phyloP scores from a whole-genome alignment of 345 rosid species.

The Euphorbia peplus region DNA sequence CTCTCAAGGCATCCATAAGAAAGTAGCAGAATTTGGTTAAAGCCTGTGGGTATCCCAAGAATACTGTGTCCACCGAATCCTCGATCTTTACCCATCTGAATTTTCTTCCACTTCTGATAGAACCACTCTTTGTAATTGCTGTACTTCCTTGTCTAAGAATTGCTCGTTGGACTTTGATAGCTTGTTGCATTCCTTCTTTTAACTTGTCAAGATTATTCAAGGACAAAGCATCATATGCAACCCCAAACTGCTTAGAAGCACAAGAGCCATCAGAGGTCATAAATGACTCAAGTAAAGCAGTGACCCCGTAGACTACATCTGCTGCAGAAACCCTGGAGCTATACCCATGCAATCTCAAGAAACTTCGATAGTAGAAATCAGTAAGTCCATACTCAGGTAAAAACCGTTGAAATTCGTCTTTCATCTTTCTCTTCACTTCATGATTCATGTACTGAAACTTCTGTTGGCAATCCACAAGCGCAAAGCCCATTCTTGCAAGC shows the following conservation, averaged over 20 bases:
- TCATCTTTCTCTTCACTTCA: conserved; percentile 85
- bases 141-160: conserved; percentile 93
- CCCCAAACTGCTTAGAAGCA: conserved; percentile 91
- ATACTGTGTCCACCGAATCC: conserved; percentile 66
- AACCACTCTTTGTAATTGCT: conserved; percentile 77
- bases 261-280: conserved; percentile 65
- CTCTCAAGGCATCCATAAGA: conserved; percentile 93
- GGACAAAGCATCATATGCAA: conserved; percentile 88
- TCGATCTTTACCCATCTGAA: conserved; percentile 96
- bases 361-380: conserved; percentile 84
- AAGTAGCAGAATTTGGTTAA: conserved; percentile 92
- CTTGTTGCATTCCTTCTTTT: conserved; percentile 86
- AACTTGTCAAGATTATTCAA: conserved; percentile 69
- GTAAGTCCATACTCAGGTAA: conserved; percentile 86
- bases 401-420: conserved; percentile 77
- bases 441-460: conserved; percentile 93
- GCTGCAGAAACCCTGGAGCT: conserved; percentile 96
- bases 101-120: conserved; percentile 84
- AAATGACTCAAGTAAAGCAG: conserved; percentile 94
- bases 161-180: conserved; percentile 83
- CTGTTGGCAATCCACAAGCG: conserved; percentile 90
- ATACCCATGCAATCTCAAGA: conserved; percentile 80
- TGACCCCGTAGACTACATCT: conserved; percentile 91
- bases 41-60: conserved; percentile 92
- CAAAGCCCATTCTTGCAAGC: conserved; percentile 94